These are phyloP conservation scores for Hermanozyma aechmeae DNA, from an alignment of 805 yeast genomes.

Conservation along the genomic window DNA sequence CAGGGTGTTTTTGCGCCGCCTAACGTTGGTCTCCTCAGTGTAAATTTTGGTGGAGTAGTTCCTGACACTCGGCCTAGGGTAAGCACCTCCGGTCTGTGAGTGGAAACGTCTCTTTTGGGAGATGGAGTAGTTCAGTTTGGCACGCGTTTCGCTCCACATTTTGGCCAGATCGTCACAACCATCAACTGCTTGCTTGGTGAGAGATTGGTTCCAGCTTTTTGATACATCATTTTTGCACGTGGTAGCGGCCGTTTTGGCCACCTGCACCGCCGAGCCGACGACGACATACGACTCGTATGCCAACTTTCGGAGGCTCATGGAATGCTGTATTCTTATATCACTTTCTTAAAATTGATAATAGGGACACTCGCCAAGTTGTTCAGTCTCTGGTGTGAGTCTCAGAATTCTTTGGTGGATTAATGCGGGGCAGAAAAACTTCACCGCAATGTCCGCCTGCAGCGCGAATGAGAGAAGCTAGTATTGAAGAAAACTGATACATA, in stretches of 20 bases:
- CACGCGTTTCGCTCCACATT: constrained; percentile 15
- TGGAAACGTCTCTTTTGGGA: not conserved
- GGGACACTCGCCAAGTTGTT: no score
- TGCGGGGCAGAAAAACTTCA: no score
- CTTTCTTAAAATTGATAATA: no score
- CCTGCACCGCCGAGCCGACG: constrained; percentile 14
- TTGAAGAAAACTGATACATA: no score
- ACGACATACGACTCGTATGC: constrained; percentile 16
- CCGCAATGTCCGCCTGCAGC: no score
- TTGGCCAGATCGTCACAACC: constrained; percentile 9
- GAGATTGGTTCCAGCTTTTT: constrained; percentile 13
- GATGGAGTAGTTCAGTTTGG: not conserved
- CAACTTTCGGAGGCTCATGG: constrained; percentile 9
- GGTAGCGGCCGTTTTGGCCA: constrained; percentile 10
- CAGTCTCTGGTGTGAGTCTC: no score
- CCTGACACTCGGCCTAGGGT: constrained; percentile 3
- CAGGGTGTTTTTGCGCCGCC: constrained; percentile 1
- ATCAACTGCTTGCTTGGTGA: constrained; percentile 12
- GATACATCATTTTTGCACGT: constrained; percentile 12
- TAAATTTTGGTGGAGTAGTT: constrained; percentile 2
- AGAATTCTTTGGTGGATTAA: no score
- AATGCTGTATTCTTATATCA: no score
- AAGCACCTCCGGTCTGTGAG: constrained; percentile 1
- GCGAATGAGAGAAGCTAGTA: no score
- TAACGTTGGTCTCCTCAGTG: no score